These are phyloP conservation scores for Penicillium taxi DNA, from an alignment of 495 filamentous ascomycete genomes.

Conservation along the genomic window DNA sequence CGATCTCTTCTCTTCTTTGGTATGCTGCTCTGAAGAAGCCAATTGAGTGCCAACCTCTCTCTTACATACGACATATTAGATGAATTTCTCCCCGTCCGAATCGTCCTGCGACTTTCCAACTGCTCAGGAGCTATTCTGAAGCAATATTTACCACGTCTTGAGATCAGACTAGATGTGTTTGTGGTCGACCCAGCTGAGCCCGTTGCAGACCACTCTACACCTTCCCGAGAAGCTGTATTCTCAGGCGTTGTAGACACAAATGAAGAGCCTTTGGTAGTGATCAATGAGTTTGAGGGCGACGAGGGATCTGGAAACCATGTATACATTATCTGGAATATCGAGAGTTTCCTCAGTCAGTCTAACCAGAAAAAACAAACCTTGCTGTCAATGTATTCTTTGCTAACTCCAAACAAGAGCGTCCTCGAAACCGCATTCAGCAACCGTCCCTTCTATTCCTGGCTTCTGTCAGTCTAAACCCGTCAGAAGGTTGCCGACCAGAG, in stretches of 20 bases:
- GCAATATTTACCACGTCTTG: conserved; percentile 53
- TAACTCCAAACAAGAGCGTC: conserved; percentile 45
- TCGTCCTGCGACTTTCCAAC: conserved; percentile 62
- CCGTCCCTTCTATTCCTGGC: conserved; percentile 70
- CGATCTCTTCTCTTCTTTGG: conserved; percentile 60
- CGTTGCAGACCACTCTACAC: conserved; percentile 36
- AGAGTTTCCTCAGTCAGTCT: conserved; percentile 58
- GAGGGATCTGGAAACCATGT: conserved; percentile 49
- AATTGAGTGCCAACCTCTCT: conserved; percentile 53
- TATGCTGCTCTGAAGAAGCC: conserved; percentile 43
- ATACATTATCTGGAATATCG: conserved; percentile 73
- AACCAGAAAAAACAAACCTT: too few species aligned
- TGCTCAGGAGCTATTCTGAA: conserved; percentile 51
- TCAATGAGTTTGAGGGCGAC: conserved; percentile 46
- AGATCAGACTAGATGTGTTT: conserved; percentile 61
- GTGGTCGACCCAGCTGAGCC: conserved; percentile 53
- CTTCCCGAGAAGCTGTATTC: conserved; percentile 58
- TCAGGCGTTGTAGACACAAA: conserved; percentile 50
- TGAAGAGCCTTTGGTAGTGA: conserved; percentile 55
- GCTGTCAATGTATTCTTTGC: background rate
- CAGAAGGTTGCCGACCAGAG: conserved; percentile 41
- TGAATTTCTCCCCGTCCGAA: conserved; percentile 66
- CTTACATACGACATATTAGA: too few species aligned
- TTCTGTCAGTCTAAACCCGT: conserved; percentile 57
- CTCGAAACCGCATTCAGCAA: conserved; percentile 68